Evolutionary conservation across 1,139 yeast genomes (phyloP).

Genomic region (Saccharomyces hybrid): DNA sequence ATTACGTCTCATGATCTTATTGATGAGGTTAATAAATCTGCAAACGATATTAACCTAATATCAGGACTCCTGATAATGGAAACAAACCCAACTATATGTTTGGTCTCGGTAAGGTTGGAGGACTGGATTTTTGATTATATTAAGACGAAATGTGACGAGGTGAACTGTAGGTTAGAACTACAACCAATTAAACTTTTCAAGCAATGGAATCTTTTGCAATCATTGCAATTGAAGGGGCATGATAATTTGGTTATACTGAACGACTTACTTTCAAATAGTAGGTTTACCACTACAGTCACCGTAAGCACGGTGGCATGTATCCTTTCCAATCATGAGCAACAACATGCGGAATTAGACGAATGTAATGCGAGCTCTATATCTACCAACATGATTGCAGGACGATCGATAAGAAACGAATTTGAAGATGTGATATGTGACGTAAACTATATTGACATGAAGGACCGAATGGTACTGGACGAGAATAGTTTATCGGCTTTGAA

Average conservation of each 20-base stretch:
- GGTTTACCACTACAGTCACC: conserved; percentile 3
- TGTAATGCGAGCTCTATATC: not conserved
- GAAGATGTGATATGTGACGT: not conserved
- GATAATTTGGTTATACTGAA: conserved; percentile 5
- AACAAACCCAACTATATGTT: conserved; percentile 12
- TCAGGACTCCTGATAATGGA: conserved; percentile 11
- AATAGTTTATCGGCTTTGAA: conserved; percentile 33
- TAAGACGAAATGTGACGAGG: conserved; percentile 4
- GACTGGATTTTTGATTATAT: conserved; percentile 8
- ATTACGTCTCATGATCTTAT: not conserved
- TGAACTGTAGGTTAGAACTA: conserved; percentile 10
- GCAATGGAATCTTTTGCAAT: not conserved
- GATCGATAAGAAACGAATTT: not conserved
- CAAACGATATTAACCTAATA: conserved; percentile 11
- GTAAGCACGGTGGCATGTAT: conserved; percentile 10
- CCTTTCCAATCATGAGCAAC: conserved; percentile 2
- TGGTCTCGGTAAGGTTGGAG: conserved; percentile 15
- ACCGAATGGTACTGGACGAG: conserved; percentile 32
- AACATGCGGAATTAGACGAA: not conserved
- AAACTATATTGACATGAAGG: conserved; percentile 6
- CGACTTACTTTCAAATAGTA: conserved; percentile 5
- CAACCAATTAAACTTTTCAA: conserved; percentile 10
- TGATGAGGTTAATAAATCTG: conserved; percentile 1
- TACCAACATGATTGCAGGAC: not conserved
- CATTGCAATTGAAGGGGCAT: conserved; percentile 1